Evolutionary conservation across 2,329 filamentous ascomycete species (phyloP), one percentile per base, ranked within the genome.

Genomic region (Pezicula carpinea): DNA sequence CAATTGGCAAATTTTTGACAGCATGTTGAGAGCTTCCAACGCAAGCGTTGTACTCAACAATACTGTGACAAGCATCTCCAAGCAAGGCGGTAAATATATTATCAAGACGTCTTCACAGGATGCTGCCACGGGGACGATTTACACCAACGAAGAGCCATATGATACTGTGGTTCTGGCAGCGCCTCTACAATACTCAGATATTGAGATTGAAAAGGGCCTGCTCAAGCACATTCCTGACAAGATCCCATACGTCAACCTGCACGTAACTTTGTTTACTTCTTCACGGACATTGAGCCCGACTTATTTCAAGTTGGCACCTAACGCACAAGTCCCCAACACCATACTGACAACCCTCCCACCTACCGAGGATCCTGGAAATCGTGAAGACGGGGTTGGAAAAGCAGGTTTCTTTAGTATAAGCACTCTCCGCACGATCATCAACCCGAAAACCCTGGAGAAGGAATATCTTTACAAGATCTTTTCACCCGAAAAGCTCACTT

Each of bases 1-100:
- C 2, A 99, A 97, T 65, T 97, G 91, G 90, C 83, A 81, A 58
- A 96, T 99, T 46, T 99, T 99, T 62, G 77, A 84, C n/a, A 70
- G 75, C 38, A 95, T 96, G 86, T 70, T 92, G 1, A 73, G 78
- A 32, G 69, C 72, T 1, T 85, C 88, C 1, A 69, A 75, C 3
- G 82, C 87, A 0, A 66, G 71, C 0, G 54, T 91, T 5, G 69
- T 72, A 33, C 70, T 87, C 19, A 86, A 91, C 58, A 87, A 85
- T 0, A 74, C 79, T 0, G 85, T 96, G 1, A 72, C 74, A 0
- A 71, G 70, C 4, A 79, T 95, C 42, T 64, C 68, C 1, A 72
- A 77, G 44, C 66, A 71, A 15, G 69, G 71, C 7, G 65, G 69
- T 4, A 74, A 70, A 53, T 83, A 82, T 55, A 54, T 64, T 5